A percentile compares a stretch with the other conserved stretches of the same genome.
Conservation (phyloP, 768 basidiomycete genomes). For the Mycena galopus region DNA sequence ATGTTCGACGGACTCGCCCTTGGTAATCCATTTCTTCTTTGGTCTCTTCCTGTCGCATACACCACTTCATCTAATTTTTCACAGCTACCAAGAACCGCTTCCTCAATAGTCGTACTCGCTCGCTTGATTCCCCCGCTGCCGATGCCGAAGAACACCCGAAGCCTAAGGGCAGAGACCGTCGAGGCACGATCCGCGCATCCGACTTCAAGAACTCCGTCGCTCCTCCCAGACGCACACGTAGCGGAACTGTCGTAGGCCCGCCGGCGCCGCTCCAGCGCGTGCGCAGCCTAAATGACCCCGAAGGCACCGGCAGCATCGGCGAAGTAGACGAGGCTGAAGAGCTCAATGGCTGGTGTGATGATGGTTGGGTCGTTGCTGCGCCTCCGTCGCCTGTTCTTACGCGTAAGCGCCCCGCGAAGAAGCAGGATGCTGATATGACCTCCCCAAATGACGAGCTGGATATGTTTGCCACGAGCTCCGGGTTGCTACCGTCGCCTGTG, state of each 20-base stretch:
- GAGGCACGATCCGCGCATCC: slow-evolving; percentile 65
- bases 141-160: slow-evolving; percentile 24
- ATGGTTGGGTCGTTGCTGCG: slow-evolving; percentile 53
- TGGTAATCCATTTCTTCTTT: slow-evolving; percentile 16
- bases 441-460: slow-evolving; percentile 30
- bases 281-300: slow-evolving; percentile 13
- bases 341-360: slow-evolving; percentile 40
- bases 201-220: slow-evolving; percentile 47
- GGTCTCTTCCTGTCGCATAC: background rate
- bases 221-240: slow-evolving; percentile 52
- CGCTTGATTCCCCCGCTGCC: slow-evolving; percentile 36
- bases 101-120: slow-evolving; percentile 36
- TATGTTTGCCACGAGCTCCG: slow-evolving; percentile 24
- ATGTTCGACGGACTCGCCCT: slow-evolving; percentile 39
- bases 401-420: slow-evolving; percentile 36
- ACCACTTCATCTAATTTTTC: background rate
- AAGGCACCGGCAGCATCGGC: slow-evolving; percentile 33
- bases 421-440: slow-evolving; percentile 22
- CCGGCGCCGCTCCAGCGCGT: slow-evolving; percentile 8
- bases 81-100: slow-evolving; percentile 28
- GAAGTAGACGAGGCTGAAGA: slow-evolving; percentile 34
- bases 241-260: slow-evolving; percentile 50
- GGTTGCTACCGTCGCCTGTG: slow-evolving; percentile 29
- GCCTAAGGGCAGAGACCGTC: slow-evolving; percentile 50
- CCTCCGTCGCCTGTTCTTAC: slow-evolving; percentile 52